Base-by-base conservation (phyloP, 2,329 filamentous ascomycete species). In the Pyrenophora graminea region DNA sequence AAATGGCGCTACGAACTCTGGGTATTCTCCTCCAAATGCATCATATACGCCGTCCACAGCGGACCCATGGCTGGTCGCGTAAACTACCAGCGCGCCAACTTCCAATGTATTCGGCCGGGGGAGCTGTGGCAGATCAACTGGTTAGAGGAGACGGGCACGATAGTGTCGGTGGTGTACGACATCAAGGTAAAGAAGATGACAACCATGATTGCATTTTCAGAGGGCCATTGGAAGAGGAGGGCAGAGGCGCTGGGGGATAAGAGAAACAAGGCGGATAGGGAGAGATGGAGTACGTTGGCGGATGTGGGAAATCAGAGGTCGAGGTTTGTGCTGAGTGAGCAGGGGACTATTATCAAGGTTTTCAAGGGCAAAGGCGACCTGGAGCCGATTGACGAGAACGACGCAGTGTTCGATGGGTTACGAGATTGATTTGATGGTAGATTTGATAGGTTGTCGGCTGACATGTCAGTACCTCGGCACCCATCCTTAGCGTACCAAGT, bases 1-100 rank as follows among this genome's bases (percentile, higher is more conserved):
- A 84, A 82, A 63, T 85, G 82, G 83, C 77, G 80, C 1, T 85
- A 85, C 58, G 82, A 85, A 53, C 78, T 85, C 62, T 85, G 82
- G 82, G 84, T 84, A 68, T 81, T 80, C 59, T 82, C 77, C n/a
- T 69, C 77, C 15, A 64, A 63, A 46, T 77, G 81, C 4, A 77
- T 83, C 40, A 78, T 85, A 51, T 85, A 85, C 58, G 77, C 78
- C 19, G 85, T 85, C 47, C 82, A 85, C 56, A 81, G 82, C 3
- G 82, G 82, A 0, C 82, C 82, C 3, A 85, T 85, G 63, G 62
- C 60, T 31, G 62, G 63, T 7, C 55, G 82, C 0, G 78, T 75
- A 3, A 80, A 78, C 6, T 85, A 82, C 57, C 82, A 84, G 58
- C 74, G 76, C 1, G 80, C 76, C 10, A 79, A 77, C 1, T 85